Evolutionary conservation across 2,329 filamentous ascomycete genomes (phyloP).

Genomic region (Paraconiothyrium sp.): DNA sequence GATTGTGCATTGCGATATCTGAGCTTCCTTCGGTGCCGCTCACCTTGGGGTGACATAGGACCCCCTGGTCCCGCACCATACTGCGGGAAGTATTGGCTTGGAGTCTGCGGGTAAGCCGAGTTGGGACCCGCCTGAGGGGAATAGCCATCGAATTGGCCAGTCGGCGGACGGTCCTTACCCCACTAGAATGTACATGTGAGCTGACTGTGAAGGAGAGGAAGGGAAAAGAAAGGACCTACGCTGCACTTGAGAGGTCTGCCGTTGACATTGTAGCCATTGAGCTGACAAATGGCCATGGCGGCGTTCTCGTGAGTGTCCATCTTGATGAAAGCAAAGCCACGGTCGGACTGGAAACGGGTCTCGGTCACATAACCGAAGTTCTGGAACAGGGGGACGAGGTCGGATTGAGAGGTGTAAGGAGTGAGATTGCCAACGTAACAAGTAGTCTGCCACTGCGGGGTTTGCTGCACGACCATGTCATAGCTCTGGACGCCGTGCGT

Average conservation of each 20-base stretch:
- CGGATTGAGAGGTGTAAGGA: constrained; percentile 95
- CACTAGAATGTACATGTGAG: constrained; percentile 69
- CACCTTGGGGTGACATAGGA: constrained; percentile 68
- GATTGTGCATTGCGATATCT: constrained; percentile 48
- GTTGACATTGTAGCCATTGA: constrained; percentile 98
- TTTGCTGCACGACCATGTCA: constrained; percentile 95
- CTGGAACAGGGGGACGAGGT: constrained; percentile 96
- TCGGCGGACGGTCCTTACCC: constrained; percentile 98
- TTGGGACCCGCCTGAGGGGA: constrained; percentile 79
- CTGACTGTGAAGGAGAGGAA: constrained; percentile 29
- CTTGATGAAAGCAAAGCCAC: constrained; percentile 98
- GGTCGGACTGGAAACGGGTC: constrained; percentile 96
- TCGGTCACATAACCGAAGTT: constrained; percentile 98
- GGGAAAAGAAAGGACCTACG: constrained; percentile 70
- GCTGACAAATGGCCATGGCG: constrained; percentile 96
- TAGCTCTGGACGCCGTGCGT: constrained; percentile 97
- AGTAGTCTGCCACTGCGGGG: constrained; percentile 97
- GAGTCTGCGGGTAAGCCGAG: constrained; percentile 79
- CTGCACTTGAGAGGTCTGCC: constrained; percentile 97
- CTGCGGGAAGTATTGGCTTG: constrained; percentile 88
- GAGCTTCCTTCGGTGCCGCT: constrained; percentile 48
- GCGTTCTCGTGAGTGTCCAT: constrained; percentile 99
- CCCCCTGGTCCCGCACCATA: constrained; percentile 74
- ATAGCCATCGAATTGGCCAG: constrained; percentile 82
- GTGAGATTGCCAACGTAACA: constrained; percentile 98